Conservation (phyloP, 2,329 filamentous ascomycete genomes). For the Chaetomiaceae sp. region DNA sequence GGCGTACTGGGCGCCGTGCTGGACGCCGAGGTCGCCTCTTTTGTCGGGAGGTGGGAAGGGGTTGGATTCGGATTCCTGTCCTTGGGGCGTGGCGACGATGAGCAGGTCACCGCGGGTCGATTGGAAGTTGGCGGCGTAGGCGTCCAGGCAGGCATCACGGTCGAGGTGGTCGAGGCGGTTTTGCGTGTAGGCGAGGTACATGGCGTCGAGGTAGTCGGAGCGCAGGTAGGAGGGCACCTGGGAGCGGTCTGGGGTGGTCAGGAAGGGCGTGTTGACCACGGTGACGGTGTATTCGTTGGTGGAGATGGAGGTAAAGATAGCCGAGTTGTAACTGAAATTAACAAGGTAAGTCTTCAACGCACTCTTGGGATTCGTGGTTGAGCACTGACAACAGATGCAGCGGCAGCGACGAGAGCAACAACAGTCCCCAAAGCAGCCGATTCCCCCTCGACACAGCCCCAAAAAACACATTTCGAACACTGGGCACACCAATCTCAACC, state of each 20-base stretch:
- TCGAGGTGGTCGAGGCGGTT: background rate
- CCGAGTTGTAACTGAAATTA: constrained; percentile 15
- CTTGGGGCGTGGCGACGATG: background rate
- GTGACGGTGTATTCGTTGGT: constrained; percentile 15
- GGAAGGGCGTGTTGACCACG: background rate
- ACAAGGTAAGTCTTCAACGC: too few relatives aligned
- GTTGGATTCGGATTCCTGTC: too few relatives aligned
- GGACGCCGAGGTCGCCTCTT: too few relatives aligned
- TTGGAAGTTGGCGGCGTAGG: background rate
- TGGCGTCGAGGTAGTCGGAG: background rate
- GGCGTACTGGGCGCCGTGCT: too few relatives aligned
- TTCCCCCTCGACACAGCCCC: constrained; percentile 8
- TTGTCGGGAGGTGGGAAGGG: background rate
- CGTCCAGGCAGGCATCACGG: background rate
- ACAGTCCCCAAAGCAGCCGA: constrained; percentile 3
- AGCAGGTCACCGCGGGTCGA: constrained; percentile 2
- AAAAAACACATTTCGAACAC: constrained; percentile 11
- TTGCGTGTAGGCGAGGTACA: too few relatives aligned
- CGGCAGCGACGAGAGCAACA: constrained; percentile 18
- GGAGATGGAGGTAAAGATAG: constrained; percentile 16
- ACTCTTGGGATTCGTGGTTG: too few relatives aligned
- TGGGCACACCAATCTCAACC: constrained; percentile 19
- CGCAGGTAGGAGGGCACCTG: too few relatives aligned
- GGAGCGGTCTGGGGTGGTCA: background rate
- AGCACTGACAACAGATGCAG: constrained; percentile 18